Conservation (phyloP, 495 filamentous ascomycete genomes). For the Aspergillus baeticus region DNA sequence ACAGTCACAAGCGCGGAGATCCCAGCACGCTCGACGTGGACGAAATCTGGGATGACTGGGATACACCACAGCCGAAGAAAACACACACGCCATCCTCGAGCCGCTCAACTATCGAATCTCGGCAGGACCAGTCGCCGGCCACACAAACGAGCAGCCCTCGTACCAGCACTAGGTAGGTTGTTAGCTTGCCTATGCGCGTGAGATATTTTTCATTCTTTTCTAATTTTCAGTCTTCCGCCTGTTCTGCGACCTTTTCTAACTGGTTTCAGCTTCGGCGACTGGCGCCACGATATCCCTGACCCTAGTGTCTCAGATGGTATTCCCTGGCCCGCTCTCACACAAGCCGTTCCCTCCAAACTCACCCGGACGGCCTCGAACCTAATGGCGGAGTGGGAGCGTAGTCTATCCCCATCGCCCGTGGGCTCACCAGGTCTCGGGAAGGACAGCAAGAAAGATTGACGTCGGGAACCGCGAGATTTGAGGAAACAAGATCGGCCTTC, state of each 20-base stretch:
- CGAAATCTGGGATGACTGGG: constrained; percentile 73
- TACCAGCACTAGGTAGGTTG: constrained; percentile 53
- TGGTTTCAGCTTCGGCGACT: constrained; percentile 41
- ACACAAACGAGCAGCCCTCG: constrained; percentile 49
- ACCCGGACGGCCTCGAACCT: constrained; percentile 67
- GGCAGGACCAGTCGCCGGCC: constrained; percentile 44
- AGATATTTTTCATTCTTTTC: constrained; percentile 13
- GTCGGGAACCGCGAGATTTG: not conserved
- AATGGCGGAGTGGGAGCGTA: constrained; percentile 77
- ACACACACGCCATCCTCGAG: constrained; percentile 48
- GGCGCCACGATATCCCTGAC: constrained; percentile 35
- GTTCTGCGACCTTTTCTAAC: constrained; percentile 2
- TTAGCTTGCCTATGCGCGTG: constrained; percentile 7
- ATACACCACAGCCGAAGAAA: constrained; percentile 51
- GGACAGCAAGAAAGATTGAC: constrained; percentile 39
- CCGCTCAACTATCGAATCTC: constrained; percentile 44
- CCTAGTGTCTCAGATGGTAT: constrained; percentile 55
- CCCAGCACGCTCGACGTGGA: constrained; percentile 54
- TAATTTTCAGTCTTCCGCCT: not conserved
- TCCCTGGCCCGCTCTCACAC: constrained; percentile 64
- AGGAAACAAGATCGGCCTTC: not conserved
- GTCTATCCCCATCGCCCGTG: constrained; percentile 36
- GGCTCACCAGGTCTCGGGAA: constrained; percentile 25
- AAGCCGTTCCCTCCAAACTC: constrained; percentile 64
- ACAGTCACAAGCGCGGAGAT: constrained; percentile 25